Percentiles rank a stretch among this genome's conserved stretches.
Conservation (phyloP, 768 basidiomycete species). For the Mycena floridula region DNA sequence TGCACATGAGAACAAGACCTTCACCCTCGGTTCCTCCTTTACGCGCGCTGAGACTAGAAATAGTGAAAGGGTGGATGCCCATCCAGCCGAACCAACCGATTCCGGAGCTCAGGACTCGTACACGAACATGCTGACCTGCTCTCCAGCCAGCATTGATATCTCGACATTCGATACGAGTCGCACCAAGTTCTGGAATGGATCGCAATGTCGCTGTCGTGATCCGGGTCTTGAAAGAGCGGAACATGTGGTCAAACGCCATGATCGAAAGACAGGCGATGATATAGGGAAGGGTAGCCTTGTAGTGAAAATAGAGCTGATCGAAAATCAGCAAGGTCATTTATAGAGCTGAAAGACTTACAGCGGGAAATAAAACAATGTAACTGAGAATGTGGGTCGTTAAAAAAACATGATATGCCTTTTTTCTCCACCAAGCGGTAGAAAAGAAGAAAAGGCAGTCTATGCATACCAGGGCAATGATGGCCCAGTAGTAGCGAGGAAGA, state of each 20-base stretch:
- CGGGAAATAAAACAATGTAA: conserved; percentile 15
- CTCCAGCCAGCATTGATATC: conserved; percentile 47
- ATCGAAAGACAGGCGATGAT: conserved; percentile 16
- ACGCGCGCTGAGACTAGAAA: conserved; percentile 49
- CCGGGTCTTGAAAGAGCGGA: conserved; percentile 44
- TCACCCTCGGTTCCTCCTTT: conserved; percentile 41
- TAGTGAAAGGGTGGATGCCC: conserved; percentile 57
- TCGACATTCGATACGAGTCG: conserved; percentile 42
- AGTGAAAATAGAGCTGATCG: conserved; percentile 2
- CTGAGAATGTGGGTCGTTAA: conserved; percentile 42
- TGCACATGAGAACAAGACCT: conserved; percentile 45
- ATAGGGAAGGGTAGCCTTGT: background rate
- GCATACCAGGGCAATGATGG: conserved; percentile 29
- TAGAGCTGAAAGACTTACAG: conserved; percentile 4
- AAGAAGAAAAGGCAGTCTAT: conserved; percentile 40
- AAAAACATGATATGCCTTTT: conserved; percentile 46
- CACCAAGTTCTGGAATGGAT: conserved; percentile 37
- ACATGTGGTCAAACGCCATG: conserved; percentile 40
- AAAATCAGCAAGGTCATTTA: background rate
- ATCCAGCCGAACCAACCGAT: conserved; percentile 34
- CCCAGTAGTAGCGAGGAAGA: conserved; percentile 25
- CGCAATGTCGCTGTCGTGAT: conserved; percentile 36
- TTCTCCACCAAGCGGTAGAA: conserved; percentile 38
- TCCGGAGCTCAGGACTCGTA: conserved; percentile 38
- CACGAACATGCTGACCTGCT: conserved; percentile 56